Evolutionary conservation across 2,329 filamentous ascomycete species (phyloP).

Genomic region (Lecanicillium sp.): DNA sequence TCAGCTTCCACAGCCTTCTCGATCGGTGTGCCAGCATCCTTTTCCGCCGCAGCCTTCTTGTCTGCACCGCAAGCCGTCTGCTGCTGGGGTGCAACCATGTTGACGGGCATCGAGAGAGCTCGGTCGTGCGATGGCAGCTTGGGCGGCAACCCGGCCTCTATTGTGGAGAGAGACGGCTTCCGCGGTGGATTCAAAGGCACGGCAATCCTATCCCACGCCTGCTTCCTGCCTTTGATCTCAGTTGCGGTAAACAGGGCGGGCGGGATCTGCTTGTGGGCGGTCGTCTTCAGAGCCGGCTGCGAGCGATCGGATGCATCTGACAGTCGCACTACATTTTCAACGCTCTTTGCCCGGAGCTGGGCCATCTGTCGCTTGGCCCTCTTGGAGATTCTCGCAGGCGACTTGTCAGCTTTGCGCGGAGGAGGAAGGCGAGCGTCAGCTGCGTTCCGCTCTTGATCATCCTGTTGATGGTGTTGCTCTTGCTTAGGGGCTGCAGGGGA

Average conservation of each 20-base stretch:
- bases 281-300: background rate
- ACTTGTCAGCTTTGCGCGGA: background rate
- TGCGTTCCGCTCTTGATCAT: too few species aligned
- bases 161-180: conserved; percentile 5
- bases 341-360: background rate
- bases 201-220: conserved; percentile 29
- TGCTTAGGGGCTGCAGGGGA: too few species aligned
- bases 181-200: conserved; percentile 25
- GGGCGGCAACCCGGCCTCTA: background rate
- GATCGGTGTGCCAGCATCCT: background rate
- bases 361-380: background rate
- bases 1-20: background rate
- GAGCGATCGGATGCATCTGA: background rate
- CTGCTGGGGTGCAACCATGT: background rate
- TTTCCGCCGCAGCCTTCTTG: background rate
- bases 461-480: background rate
- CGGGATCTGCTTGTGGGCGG: background rate
- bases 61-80: background rate
- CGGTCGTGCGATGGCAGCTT: conserved; percentile 7
- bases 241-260: conserved; percentile 24
- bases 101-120: conserved; percentile 1
- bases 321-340: background rate
- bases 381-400: background rate
- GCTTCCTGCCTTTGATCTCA: conserved; percentile 26
- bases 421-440: background rate